phyloP scores from a whole-genome alignment of 768 basidiomycete genomes.

The Leccinellum albellum region DNA sequence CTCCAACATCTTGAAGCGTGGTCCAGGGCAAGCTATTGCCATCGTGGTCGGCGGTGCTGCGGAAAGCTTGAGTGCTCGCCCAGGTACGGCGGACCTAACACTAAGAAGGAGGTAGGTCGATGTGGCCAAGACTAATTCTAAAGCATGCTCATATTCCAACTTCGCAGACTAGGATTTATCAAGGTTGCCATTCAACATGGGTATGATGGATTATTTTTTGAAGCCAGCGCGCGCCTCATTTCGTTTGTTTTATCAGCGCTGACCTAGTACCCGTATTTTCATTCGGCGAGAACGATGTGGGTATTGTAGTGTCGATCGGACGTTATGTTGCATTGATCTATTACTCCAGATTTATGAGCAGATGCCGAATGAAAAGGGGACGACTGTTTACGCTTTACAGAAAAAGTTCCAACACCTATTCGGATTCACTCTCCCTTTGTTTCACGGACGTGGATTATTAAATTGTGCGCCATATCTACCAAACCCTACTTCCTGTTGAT shows the following conservation, averaged over 20 bases:
- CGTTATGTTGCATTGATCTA: neutral
- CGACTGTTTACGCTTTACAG: slow-evolving; percentile 80
- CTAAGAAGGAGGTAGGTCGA: slow-evolving; percentile 56
- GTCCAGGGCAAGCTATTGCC: slow-evolving; percentile 70
- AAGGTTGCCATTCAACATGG: slow-evolving; percentile 90
- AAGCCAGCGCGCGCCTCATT: neutral
- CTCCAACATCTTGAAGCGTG: slow-evolving; percentile 72
- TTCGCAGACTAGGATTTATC: slow-evolving; percentile 81
- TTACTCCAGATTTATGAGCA: slow-evolving; percentile 83
- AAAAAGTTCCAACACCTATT: slow-evolving; percentile 89
- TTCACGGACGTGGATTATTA: slow-evolving; percentile 91
- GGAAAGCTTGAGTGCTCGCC: slow-evolving; percentile 89
- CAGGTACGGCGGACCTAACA: slow-evolving; percentile 93
- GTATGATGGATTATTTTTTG: slow-evolving; percentile 36
- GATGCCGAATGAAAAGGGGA: slow-evolving; percentile 93
- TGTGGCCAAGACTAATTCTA: neutral
- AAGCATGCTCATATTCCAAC: neutral
- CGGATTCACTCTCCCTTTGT: slow-evolving; percentile 95
- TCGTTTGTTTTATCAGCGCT: slow-evolving; percentile 49
- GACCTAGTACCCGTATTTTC: slow-evolving; percentile 97
- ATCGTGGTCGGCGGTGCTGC: slow-evolving; percentile 97
- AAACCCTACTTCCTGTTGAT: neutral
- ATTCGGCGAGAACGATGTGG: slow-evolving; percentile 96
- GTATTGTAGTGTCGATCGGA: slow-evolving; percentile 24
- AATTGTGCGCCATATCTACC: slow-evolving; percentile 66